Conservation (phyloP, 495 filamentous ascomycete species). For the Aspergillus baeticus region DNA sequence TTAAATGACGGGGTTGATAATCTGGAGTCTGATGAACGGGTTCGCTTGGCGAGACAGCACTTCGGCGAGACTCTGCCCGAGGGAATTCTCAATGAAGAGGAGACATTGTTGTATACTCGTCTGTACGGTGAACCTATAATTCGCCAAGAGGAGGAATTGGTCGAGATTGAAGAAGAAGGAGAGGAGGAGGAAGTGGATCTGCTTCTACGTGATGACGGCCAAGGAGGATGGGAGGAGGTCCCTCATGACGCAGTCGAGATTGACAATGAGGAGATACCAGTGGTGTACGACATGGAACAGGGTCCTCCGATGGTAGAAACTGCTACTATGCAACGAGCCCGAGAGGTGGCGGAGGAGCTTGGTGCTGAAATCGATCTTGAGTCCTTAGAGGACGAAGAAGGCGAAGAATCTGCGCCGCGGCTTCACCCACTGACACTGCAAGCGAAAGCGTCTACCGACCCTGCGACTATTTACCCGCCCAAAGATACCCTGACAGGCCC, state of each 20-base stretch:
- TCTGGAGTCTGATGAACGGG: constrained; percentile 57
- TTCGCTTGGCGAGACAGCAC: constrained; percentile 64
- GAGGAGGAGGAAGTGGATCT: constrained; percentile 35
- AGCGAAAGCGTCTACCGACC: constrained; percentile 64
- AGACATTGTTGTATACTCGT: constrained; percentile 73
- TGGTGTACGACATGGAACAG: constrained; percentile 45
- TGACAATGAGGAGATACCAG: constrained; percentile 30
- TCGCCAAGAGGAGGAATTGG: constrained; percentile 34
- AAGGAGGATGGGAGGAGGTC: constrained; percentile 62
- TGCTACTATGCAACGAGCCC: constrained; percentile 35
- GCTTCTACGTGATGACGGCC: constrained; percentile 55
- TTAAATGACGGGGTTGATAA: constrained; percentile 25
- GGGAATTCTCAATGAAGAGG: constrained; percentile 65
- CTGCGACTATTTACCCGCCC: constrained; percentile 70
- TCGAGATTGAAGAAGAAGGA: constrained; percentile 29
- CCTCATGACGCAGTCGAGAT: constrained; percentile 38
- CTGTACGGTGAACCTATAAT: constrained; percentile 70
- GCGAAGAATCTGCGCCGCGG: constrained; percentile 40
- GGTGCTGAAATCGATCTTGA: constrained; percentile 48
- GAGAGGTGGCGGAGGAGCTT: constrained; percentile 46
- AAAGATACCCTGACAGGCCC: constrained; percentile 63
- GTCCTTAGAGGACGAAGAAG: constrained; percentile 49
- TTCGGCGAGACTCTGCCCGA: constrained; percentile 79
- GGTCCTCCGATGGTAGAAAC: constrained; percentile 29
- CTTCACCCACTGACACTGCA: constrained; percentile 65